Base-by-base conservation (phyloP, 176 grass and related monocot genomes). In the Oryza officinalis region DNA sequence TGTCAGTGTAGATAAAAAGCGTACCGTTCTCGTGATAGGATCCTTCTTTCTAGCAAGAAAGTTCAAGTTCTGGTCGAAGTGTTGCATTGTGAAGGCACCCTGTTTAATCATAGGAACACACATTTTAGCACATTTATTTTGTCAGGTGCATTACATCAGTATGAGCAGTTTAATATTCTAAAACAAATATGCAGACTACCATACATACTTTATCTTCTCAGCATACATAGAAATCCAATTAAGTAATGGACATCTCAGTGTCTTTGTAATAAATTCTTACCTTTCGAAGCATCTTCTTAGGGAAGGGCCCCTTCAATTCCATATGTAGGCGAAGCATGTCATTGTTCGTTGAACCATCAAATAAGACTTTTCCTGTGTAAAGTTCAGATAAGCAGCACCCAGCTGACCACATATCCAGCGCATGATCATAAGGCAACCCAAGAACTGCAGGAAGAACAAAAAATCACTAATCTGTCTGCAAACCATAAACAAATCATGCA, bases 221-320 rank as follows among this genome's bases (percentile, higher is more conserved):
- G 50, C 22, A 54, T 54, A 54, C 50, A 54, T 20, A 54, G 18
- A 54, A 8, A 47, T 47, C 45, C 13, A 47, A 47, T 14, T 14
- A 47, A 47, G 47, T 50, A 50, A 50, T 50, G 47, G 47, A 50
- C 22, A 57, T n/a, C 5, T 50, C 20, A 57, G 17, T 22, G 20
- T 22, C 1, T 22, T 57, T 57, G 1, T 18, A 50, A 50, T 57
- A 57, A 9, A 74, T 59, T 84, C 74, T 88, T 77, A 99, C 97
- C 91, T 99, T 99, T 31, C 88, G 87, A 64, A 99, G 93, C 93
- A 99, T 99, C 71, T 99, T 99, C 81, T 99, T 99, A 75, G 97
- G 91, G 81, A 99, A 99, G 80, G 93, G 77, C 28, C 93, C 97
- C 31, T 99, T 99, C 61, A 94, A 69, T 83, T 99, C 97, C 97